Percentiles rank a stretch among this genome's conserved stretches.
These are phyloP conservation scores for Luffa aegyptiaca DNA, from an alignment of 306 rosid species.

Conservation along the genomic window DNA sequence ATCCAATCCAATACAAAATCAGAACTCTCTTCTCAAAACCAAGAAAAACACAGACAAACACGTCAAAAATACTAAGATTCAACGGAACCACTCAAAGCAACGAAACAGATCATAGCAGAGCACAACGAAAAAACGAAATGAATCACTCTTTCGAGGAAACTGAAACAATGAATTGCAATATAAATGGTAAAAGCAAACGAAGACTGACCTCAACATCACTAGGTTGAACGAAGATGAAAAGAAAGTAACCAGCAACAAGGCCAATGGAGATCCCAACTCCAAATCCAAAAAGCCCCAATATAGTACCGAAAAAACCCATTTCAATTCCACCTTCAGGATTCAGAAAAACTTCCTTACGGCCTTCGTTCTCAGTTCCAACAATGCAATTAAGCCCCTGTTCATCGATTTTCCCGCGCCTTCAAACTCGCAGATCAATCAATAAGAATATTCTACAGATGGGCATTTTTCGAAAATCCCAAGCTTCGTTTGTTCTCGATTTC, in stretches of 20 bases:
- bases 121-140: neutral
- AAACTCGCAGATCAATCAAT: neutral
- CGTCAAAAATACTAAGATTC: neutral
- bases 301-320: conserved; percentile 71
- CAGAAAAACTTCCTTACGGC: neutral
- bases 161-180: neutral
- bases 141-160: neutral
- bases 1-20: neutral
- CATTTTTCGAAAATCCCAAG: neutral
- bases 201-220: conserved; percentile 48
- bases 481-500: conserved; percentile 3
- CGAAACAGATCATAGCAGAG: neutral
- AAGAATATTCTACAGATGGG: neutral
- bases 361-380: neutral
- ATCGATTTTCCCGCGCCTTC: conserved; percentile 3
- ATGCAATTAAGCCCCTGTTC: neutral
- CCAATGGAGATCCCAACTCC: conserved; percentile 77
- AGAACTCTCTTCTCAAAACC: neutral
- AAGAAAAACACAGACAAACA: neutral
- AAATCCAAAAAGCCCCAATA: conserved; percentile 67
- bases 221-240: conserved; percentile 63
- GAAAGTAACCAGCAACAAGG: conserved; percentile 62
- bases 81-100: neutral
- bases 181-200: neutral
- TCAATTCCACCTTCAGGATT: neutral